Base-by-base conservation (phyloP, 768 basidiomycete genomes). In the Gloeostereum incarnatum region DNA sequence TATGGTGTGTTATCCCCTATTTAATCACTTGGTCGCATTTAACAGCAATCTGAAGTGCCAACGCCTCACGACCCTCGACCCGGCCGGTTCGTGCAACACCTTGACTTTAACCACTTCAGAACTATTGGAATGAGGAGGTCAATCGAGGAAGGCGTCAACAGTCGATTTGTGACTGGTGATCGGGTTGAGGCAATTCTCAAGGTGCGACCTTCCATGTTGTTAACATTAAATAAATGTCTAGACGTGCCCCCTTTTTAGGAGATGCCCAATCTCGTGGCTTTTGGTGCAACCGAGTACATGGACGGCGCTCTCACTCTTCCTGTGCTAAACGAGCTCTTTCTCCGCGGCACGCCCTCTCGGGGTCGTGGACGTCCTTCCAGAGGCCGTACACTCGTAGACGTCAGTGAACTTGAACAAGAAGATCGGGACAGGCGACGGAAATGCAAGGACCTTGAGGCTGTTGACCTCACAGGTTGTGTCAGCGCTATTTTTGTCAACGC, bases 241-340 rank as follows among this genome's bases (percentile, higher is more conserved):
- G 13, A 26, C 14, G 22, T 36, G 18, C 33, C 36, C 24, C 30
- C 32, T 30, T 13, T 16, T 18, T 52, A 93, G 89, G 90, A 94
- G 71, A 78, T 82, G 61, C 88, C 90, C 0, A 91, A 91, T 46
- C 64, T 98, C 8, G 68, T 68, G 13, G 71, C 79, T 6, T 90
- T 99, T 46, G 93, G 93, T n/a, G 92, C 90, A 4, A 97, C 94
- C 2, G 94, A 99, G 57, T 99, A 97, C 55, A 97, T 99, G 88
- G 94, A 99, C 48, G 82, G 87, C 3, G 82, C 94, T 1, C 67
- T 99, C 29, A 87, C 82, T 9, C 63, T 86, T 11, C 68, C 81
- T 0, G 92, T 98, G 13, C 64, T 99, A 8, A 85, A 80, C 38
- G 94, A 97, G 53, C 63, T 99, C 13, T 79, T 99, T 50, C 76